Evolutionary conservation across 768 basidiomycete genomes (phyloP), one percentile per base, ranked within the genome.

Genomic region (Leccinum aurantiacum): DNA sequence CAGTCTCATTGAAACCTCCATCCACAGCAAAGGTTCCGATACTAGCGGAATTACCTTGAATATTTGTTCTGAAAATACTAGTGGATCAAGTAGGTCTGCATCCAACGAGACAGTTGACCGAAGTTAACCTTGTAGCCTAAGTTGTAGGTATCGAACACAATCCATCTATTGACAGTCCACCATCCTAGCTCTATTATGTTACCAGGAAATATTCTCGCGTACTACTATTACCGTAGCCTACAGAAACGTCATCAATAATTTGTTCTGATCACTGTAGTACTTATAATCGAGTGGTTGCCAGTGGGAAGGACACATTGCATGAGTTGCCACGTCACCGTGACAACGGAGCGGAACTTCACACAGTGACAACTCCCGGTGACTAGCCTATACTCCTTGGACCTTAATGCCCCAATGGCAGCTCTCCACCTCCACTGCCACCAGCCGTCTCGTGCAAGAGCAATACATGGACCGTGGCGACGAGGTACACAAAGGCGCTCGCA

Each of bases 401-500:
- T 33, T 1, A 41, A 9, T 41, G 41, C 8, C 7, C 9, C 9
- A 41, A 41, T 4, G 41, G 8, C 41, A 53, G 22, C 2, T 61
- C 53, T 46, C 63, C 69, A 0, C 69, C 61, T 6, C n/a, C 41
- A 7, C 47, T n/a, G 11, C 64, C 76, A 29, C 38, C 57, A 5
- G 72, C 80, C 11, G 73, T 75, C 63, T 88, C 89, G 25, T 72
- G 76, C 62, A 92, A 69, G 31, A 87, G 61, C n/a, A 91, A 68
- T 9, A 91, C 84, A 65, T 82, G 89, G 9, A 80, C 60, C 3
- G 84, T 87, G 29, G 89, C 85, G 56, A 88, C 60, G 38, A 81
- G 64, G 70, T 93, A 91, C 35, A 88, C 78, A 5, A 76, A 80
- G 54, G 87, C 84, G 71, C 90, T 90, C 46, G 83, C 80, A 63